Percentiles rank a stretch among this genome's conserved stretches.
Evolutionary conservation across 1,139 yeast species (phyloP).

Genomic region (Dujonia santamariae): DNA sequence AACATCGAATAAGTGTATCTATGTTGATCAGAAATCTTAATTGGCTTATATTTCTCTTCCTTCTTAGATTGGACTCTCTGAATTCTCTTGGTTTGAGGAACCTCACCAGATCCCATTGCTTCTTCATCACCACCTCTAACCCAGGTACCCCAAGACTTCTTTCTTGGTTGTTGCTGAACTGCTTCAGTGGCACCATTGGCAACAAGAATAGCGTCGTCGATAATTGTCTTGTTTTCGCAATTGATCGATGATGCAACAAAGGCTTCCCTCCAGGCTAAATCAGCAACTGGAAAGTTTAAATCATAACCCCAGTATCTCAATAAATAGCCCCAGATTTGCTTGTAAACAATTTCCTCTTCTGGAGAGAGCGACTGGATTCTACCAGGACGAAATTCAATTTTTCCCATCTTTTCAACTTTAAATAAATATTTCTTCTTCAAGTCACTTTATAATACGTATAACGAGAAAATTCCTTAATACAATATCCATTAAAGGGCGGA

Average conservation of each 20-base stretch:
- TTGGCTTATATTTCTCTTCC: conserved; percentile 7
- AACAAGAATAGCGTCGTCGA: conserved; percentile 6
- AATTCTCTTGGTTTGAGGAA: conserved; percentile 6
- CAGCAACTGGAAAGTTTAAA: conserved; percentile 28
- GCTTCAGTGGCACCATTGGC: conserved; percentile 15
- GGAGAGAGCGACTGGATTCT: conserved; percentile 39
- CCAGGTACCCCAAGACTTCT: conserved; percentile 11
- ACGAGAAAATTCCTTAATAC: too few species aligned
- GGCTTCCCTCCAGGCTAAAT: conserved; percentile 30
- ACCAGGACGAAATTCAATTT: conserved; percentile 32
- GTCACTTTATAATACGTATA: too few species aligned
- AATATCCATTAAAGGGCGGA: too few species aligned
- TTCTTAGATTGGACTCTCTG: conserved; percentile 5
- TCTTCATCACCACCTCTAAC: conserved; percentile 13
- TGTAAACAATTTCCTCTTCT: conserved; percentile 39
- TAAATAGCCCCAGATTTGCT: conserved; percentile 41
- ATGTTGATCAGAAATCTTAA: conserved; percentile 7
- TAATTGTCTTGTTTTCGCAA: conserved; percentile 7
- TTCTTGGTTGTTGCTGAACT: conserved; percentile 9
- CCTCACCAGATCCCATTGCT: conserved; percentile 1
- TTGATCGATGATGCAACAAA: conserved; percentile 30
- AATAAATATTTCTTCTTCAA: too few species aligned
- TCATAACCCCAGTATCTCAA: conserved; percentile 39
- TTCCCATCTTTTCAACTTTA: too few species aligned
- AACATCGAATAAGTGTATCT: conserved; percentile 6